Evolutionary conservation across 129 eudicot species (phyloP).

Genomic region (Saussurea involucrata): DNA sequence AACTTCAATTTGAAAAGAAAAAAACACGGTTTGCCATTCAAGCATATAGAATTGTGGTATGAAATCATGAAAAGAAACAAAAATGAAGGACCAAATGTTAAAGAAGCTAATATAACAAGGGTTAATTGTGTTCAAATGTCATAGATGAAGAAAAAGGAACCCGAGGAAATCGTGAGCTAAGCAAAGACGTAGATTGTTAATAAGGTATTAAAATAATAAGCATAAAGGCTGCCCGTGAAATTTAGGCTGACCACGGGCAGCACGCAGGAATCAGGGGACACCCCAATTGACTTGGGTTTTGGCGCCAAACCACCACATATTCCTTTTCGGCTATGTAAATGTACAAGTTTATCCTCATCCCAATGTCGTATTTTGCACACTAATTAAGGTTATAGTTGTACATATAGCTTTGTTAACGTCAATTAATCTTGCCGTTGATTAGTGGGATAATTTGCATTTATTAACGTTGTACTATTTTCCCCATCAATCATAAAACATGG

Average conservation of each 20-base stretch:
- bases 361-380: slow-evolving; percentile 13
- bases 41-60: not conserved
- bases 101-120: slow-evolving; percentile 4
- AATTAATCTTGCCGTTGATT: slow-evolving; percentile 34
- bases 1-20: not conserved
- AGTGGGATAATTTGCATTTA: not conserved
- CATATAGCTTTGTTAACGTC: not conserved
- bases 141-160: slow-evolving; percentile 32
- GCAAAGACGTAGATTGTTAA: slow-evolving; percentile 8
- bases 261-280: slow-evolving; percentile 30
- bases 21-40: not conserved
- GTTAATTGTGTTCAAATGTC: slow-evolving; percentile 1
- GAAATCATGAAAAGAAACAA: not conserved
- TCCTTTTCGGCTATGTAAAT: slow-evolving; percentile 23
- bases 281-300: slow-evolving; percentile 40
- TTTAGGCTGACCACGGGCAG: slow-evolving; percentile 43
- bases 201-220: slow-evolving; percentile 8
- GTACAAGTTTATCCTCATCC: not conserved
- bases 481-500: too few species aligned
- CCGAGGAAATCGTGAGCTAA: slow-evolving; percentile 65
- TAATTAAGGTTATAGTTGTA: slow-evolving; percentile 5
- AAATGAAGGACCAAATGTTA: not conserved
- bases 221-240: slow-evolving; percentile 27
- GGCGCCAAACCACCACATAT: slow-evolving; percentile 26
- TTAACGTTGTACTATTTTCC: not conserved